Evolutionary conservation across 2,329 filamentous ascomycete genomes (phyloP), one percentile per base, ranked within the genome.

Genomic region (Exophiala oligosperma): DNA sequence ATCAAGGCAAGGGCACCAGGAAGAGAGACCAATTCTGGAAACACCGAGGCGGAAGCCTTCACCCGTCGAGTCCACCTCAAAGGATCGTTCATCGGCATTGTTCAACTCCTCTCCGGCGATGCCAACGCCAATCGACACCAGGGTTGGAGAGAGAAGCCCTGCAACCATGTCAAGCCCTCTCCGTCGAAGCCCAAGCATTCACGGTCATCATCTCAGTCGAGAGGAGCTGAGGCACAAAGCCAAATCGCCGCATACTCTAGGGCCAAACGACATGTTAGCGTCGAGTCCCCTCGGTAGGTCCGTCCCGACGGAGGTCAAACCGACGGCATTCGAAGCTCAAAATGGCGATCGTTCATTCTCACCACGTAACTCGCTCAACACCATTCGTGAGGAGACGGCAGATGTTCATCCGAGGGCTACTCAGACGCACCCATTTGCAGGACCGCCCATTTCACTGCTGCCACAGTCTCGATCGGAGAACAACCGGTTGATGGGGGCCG

Each of bases 361-460:
- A 21, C 75, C 75, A 29, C 70, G 71, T 44, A 74, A 70, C 53
- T 72, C 74, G 24, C 77, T 85, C 7, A 76, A 79, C 21, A 74
- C 80, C 1, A 84, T 85, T 62, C 76, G 78, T 46, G 76, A 77
- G 54, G 72, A 75, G 47, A 73, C 72, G 44, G 21, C 35, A 9
- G 57, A 60, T 28, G 29, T 35, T 5, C 21, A 32, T n/a, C 28
- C 50, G 24, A 12, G n/a, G 12, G 4, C 6, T 12, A 6, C 17
- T 2, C 17, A 52, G 11, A 3, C 37, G n/a, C 50, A 56, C 24
- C 52, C 57, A 44, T 59, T 52, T 14, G 23, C 48, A 1, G 43
- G 37, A 21, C 43, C 53, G 4, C 49, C 53, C 4, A 12, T 49
- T 3, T 32, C 47, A 49, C 57, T 59, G 24, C 66, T 69, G 7